Evolutionary conservation across 2,329 filamentous ascomycete species (phyloP).

Genomic region (Fusarium udum): DNA sequence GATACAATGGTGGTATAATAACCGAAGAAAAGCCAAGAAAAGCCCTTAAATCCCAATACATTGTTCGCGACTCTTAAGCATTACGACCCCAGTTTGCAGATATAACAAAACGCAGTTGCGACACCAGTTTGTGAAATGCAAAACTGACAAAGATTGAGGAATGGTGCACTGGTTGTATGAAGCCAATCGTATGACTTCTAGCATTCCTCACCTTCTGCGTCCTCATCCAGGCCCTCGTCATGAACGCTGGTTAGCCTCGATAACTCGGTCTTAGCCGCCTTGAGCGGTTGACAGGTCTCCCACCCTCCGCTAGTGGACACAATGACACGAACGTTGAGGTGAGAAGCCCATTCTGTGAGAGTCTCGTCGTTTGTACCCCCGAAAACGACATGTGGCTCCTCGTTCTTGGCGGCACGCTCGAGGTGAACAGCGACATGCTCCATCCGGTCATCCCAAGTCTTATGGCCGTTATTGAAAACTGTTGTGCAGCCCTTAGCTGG

Average conservation of each 20-base stretch:
- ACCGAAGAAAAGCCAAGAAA: neutral
- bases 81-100: neutral
- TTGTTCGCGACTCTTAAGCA: neutral
- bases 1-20: slow-evolving; percentile 20
- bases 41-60: neutral
- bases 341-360: slow-evolving; percentile 54
- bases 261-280: slow-evolving; percentile 22
- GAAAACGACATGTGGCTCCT: slow-evolving; percentile 48
- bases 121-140: neutral
- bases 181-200: neutral
- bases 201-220: slow-evolving; percentile 45
- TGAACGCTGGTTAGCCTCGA: slow-evolving; percentile 9
- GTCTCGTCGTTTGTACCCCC: slow-evolving; percentile 51
- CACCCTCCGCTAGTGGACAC: slow-evolving; percentile 41
- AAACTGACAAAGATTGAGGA: neutral
- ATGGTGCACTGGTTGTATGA: neutral
- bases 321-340: slow-evolving; percentile 51
- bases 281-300: slow-evolving; percentile 48
- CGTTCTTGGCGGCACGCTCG: slow-evolving; percentile 57
- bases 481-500: slow-evolving; percentile 67
- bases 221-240: slow-evolving; percentile 30
- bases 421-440: slow-evolving; percentile 88
- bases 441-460: slow-evolving; percentile 83
- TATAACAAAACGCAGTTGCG: neutral
- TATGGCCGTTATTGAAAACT: slow-evolving; percentile 67